A percentile compares a stretch with the other conserved stretches of the same genome.
Evolutionary conservation across 2,329 filamentous ascomycete species (phyloP).

Genomic region (Ophiocordyceps australis): DNA sequence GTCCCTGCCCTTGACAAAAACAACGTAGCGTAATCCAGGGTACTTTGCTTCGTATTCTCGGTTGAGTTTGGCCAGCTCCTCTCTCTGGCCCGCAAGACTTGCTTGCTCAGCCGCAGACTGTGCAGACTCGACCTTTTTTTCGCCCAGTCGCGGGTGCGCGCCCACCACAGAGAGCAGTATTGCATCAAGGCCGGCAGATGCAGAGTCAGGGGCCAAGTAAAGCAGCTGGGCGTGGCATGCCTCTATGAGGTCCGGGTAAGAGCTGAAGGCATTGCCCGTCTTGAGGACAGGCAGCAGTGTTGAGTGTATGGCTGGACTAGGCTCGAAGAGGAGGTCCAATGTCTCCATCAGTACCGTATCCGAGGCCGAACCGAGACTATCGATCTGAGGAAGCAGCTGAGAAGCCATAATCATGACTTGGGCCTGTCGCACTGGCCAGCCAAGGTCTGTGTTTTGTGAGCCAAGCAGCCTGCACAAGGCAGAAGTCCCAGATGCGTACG

Average conservation of each 20-base stretch:
- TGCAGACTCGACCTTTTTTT: slow-evolving; percentile 63
- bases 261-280: slow-evolving; percentile 32
- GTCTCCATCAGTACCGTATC: slow-evolving; percentile 33
- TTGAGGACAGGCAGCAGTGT: slow-evolving; percentile 52
- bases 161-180: slow-evolving; percentile 56
- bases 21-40: slow-evolving; percentile 72
- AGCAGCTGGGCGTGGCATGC: slow-evolving; percentile 45
- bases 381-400: slow-evolving; percentile 44
- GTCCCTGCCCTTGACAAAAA: slow-evolving; percentile 74
- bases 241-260: slow-evolving; percentile 53
- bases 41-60: slow-evolving; percentile 62
- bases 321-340: slow-evolving; percentile 74
- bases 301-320: slow-evolving; percentile 54
- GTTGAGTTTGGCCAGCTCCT: slow-evolving; percentile 51
- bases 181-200: slow-evolving; percentile 21
- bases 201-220: slow-evolving; percentile 33
- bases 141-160: slow-evolving; percentile 70
- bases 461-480: no score
- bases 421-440: no score
- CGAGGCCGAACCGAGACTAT: slow-evolving; percentile 34
- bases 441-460: no score
- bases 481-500: no score
- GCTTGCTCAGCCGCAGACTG: slow-evolving; percentile 72
- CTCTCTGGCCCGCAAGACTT: slow-evolving; percentile 43
- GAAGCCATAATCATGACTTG: no score